phyloP scores from a whole-genome alignment of 495 filamentous ascomycete genomes.

The Penicillium bialowiezense region DNA sequence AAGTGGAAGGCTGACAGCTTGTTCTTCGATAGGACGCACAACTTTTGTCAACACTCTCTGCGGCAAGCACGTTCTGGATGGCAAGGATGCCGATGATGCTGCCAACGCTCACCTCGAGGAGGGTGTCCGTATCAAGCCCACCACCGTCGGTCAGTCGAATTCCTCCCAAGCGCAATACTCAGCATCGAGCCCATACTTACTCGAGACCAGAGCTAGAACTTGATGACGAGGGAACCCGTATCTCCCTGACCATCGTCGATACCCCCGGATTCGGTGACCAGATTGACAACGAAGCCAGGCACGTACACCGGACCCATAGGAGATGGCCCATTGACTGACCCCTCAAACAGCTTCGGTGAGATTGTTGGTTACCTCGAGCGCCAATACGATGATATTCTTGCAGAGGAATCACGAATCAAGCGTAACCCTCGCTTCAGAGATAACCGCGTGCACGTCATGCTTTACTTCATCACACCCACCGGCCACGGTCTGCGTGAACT shows the following conservation, averaged over 20 bases:
- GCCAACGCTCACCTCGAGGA: constrained; percentile 88
- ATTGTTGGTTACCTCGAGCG: constrained; percentile 97
- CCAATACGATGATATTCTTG: constrained; percentile 98
- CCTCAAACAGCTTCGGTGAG: constrained; percentile 73
- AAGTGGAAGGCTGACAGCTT: constrained; percentile 26
- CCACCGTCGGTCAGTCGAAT: constrained; percentile 82
- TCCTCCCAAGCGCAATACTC: background rate
- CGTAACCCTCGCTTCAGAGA: constrained; percentile 99
- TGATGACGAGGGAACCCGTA: constrained; percentile 97
- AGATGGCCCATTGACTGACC: constrained; percentile 22
- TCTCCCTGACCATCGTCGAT: constrained; percentile 96
- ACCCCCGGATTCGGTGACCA: constrained; percentile 98
- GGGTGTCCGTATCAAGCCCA: constrained; percentile 94
- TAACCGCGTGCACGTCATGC: constrained; percentile 94
- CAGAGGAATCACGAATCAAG: constrained; percentile 99
- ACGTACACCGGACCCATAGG: constrained; percentile 26
- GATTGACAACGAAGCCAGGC: constrained; percentile 99
- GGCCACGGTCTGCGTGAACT: constrained; percentile 97
- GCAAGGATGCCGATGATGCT: constrained; percentile 89
- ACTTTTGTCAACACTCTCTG: constrained; percentile 99
- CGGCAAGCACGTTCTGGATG: constrained; percentile 82
- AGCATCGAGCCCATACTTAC: constrained; percentile 4
- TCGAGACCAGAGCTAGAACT: constrained; percentile 76
- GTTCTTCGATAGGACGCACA: constrained; percentile 68
- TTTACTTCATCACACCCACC: constrained; percentile 99